A percentile compares a stretch with the other conserved stretches of the same genome.
Evolutionary conservation across 2,329 filamentous ascomycete genomes (phyloP).

Genomic region (Huntiella omanensis): DNA sequence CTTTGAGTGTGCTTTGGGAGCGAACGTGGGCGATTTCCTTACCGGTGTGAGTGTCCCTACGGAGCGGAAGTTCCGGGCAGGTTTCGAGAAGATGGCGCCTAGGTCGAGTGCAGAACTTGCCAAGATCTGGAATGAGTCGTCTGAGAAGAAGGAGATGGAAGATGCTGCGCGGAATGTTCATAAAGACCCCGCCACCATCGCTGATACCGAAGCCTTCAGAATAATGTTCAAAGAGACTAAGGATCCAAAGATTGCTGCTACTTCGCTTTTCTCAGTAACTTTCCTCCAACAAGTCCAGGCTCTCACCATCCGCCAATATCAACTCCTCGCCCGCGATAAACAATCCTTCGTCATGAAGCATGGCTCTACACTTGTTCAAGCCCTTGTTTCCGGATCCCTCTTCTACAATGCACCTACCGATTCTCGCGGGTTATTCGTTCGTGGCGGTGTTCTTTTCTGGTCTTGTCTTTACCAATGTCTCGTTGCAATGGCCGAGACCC

Average conservation of each 20-base stretch:
- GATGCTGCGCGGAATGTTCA: slow-evolving; percentile 37
- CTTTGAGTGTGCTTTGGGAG: slow-evolving; percentile 50
- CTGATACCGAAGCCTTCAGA: slow-evolving; percentile 33
- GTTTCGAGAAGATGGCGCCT: slow-evolving; percentile 24
- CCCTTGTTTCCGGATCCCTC: slow-evolving; percentile 41
- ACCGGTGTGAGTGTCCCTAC: slow-evolving; percentile 38
- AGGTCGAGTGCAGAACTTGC: slow-evolving; percentile 26
- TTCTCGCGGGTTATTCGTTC: slow-evolving; percentile 42
- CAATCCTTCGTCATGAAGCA: slow-evolving; percentile 1
- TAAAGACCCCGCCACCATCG: slow-evolving; percentile 24
- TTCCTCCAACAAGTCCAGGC: slow-evolving; percentile 36
- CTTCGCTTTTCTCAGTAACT: slow-evolving; percentile 35
- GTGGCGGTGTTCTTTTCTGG: slow-evolving; percentile 46
- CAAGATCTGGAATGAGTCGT: slow-evolving; percentile 30
- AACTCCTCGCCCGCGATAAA: not conserved
- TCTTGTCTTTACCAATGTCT: slow-evolving; percentile 43
- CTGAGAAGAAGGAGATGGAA: slow-evolving; percentile 30
- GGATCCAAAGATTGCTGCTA: slow-evolving; percentile 34
- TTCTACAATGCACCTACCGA: slow-evolving; percentile 45
- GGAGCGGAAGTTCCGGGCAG: slow-evolving; percentile 40
- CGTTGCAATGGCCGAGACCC: slow-evolving; percentile 47
- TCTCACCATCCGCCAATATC: slow-evolving; percentile 20
- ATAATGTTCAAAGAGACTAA: slow-evolving; percentile 29
- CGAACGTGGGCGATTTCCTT: slow-evolving; percentile 58
- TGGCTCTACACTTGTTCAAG: not conserved